phyloP scores from a whole-genome alignment of 805 yeast genomes.

The Wickerhamiella azymoides region DNA sequence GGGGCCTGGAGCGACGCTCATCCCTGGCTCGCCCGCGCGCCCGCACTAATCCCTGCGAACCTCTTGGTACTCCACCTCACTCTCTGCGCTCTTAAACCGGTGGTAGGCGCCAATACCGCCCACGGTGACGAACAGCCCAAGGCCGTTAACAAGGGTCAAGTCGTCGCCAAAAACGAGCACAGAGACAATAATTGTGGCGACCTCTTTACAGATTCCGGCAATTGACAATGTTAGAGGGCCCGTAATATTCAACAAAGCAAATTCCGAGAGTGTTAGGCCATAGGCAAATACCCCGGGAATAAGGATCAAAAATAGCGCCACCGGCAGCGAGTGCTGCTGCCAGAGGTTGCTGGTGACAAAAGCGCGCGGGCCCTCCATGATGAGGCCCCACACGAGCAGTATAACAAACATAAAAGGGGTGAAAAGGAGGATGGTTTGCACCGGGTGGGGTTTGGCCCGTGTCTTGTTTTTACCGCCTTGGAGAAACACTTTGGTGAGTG shows the following conservation, averaged over 20 bases:
- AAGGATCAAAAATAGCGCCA: constrained; percentile 44
- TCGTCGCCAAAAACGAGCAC: constrained; percentile 64
- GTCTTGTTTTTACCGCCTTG: constrained; percentile 30
- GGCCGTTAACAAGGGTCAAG: constrained; percentile 48
- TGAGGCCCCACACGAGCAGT: constrained; percentile 46
- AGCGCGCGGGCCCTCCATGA: constrained; percentile 51
- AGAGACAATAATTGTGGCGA: constrained; percentile 59
- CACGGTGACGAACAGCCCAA: constrained; percentile 66
- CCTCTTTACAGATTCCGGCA: constrained; percentile 87
- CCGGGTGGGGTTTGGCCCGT: constrained; percentile 38
- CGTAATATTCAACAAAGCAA: constrained; percentile 64
- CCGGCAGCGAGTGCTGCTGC: constrained; percentile 41
- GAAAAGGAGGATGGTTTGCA: constrained; percentile 67
- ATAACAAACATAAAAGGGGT: constrained; percentile 71
- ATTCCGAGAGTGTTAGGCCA: constrained; percentile 73
- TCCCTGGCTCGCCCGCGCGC: too few relatives aligned
- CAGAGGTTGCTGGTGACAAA: constrained; percentile 48
- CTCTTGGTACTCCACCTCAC: not conserved
- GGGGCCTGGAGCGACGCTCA: too few relatives aligned
- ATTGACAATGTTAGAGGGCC: constrained; percentile 76
- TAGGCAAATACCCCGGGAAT: constrained; percentile 83
- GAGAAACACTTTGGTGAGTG: constrained; percentile 73
- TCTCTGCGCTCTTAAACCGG: constrained; percentile 35
- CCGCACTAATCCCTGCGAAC: not conserved
- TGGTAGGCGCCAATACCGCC: constrained; percentile 77